Base-by-base conservation (phyloP, 495 filamentous ascomycete genomes). In the Penicillium coprophilum region DNA sequence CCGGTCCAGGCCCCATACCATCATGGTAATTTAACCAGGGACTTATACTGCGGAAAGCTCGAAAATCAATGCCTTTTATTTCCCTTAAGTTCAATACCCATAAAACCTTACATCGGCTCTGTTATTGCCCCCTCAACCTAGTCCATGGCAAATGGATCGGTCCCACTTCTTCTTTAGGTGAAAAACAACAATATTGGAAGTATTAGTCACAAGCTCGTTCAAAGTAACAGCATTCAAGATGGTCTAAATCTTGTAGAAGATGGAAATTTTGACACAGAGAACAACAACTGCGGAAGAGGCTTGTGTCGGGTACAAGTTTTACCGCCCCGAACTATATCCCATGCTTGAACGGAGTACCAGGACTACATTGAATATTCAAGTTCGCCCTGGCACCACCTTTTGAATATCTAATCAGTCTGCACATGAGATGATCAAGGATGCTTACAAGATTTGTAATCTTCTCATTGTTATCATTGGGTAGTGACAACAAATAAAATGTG, bases 1-100 rank as follows among this genome's bases (percentile, higher is more conserved):
- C 55, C 43, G 17, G 27, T 10, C 24, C 15, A 19, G 19, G 40
- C 23, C 17, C 36, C 45, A 32, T 31, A 15, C 23, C 24, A 23
- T 12, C 11, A 40, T 59, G 63, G 63, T 53, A 66, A 51, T 61
- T 61, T 48, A 24, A 36, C 49, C 48, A 43, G 64, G 64, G 46
- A 66, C 41, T 64, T 66, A 11, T n/a, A 13, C 0, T 8, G 6
- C 17, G 49, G 53, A 46, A 51, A 56, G 44, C 56, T 53, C 62
- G 59, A 23, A 38, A 20, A 51, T 46, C 15, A 7, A 19, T 65
- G 55, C 59, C 59, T 56, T 31, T 15, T 40, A 58, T 31, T 15
- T 40, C 2, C 23, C n/a, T n/a, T 36, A 28, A 4, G 10, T 43
- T 12, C 17, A 40, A 32, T 39, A 39, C 15, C 15, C 21, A 32